phyloP scores from a whole-genome alignment of 2,329 filamentous ascomycete genomes.

The Lasiodiplodia sp. region DNA sequence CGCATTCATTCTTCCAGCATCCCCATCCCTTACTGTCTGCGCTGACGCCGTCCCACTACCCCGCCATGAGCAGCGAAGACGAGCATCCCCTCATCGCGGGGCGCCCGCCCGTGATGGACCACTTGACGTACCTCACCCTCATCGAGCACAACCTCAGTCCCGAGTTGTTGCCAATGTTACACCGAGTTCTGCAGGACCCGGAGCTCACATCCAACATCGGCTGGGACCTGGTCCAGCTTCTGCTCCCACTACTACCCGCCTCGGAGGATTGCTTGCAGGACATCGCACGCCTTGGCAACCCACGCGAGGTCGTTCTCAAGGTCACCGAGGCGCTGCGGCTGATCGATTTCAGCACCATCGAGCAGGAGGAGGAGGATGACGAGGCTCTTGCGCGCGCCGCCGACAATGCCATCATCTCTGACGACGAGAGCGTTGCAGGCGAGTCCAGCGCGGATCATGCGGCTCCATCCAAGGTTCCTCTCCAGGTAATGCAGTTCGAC shows the following conservation, averaged over 20 bases:
- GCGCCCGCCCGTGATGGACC: slow-evolving; percentile 69
- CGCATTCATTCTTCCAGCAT: slow-evolving; percentile 7
- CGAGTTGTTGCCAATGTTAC: slow-evolving; percentile 71
- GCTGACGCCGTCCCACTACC: neutral
- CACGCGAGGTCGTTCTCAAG: slow-evolving; percentile 81
- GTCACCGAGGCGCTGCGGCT: slow-evolving; percentile 75
- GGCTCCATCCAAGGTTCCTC: slow-evolving; percentile 43
- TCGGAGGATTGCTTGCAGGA: slow-evolving; percentile 76
- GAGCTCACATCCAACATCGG: slow-evolving; percentile 78
- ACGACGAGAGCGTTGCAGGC: slow-evolving; percentile 23
- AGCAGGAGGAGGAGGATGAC: slow-evolving; percentile 51
- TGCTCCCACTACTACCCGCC: slow-evolving; percentile 69
- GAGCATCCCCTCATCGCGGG: slow-evolving; percentile 63
- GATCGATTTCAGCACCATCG: slow-evolving; percentile 58
- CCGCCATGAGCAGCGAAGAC: slow-evolving; percentile 25
- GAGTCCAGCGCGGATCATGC: slow-evolving; percentile 42
- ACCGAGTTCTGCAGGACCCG: slow-evolving; percentile 72
- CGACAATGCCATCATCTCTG: slow-evolving; percentile 33
- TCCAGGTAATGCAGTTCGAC: slow-evolving; percentile 67
- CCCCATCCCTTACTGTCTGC: neutral
- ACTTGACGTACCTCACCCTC: slow-evolving; percentile 79
- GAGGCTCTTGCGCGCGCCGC: slow-evolving; percentile 26
- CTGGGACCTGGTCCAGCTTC: slow-evolving; percentile 81
- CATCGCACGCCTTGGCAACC: slow-evolving; percentile 79
- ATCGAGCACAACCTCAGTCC: slow-evolving; percentile 75